Conservation (phyloP, 805 yeast species). For the Cyberlindnera nakhonratchasimensis region DNA sequence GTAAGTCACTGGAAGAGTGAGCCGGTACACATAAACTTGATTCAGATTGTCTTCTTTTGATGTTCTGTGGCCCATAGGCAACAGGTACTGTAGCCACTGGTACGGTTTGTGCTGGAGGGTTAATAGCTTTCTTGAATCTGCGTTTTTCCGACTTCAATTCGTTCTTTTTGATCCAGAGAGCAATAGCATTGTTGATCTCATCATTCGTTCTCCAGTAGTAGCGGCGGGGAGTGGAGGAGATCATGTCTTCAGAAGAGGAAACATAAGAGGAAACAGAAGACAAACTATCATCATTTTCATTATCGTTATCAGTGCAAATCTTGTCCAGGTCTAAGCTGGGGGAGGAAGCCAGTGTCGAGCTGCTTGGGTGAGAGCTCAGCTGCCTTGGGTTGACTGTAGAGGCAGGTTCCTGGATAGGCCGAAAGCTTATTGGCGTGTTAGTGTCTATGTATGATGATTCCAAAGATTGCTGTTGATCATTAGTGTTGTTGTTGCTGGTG, state of each 20-base stretch:
- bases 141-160: neutral
- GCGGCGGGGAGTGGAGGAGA: neutral
- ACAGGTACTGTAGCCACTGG: neutral
- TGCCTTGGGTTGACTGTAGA: constrained; percentile 2
- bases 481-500: too few species aligned
- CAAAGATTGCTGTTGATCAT: too few species aligned
- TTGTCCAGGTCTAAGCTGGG: too few species aligned
- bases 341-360: neutral
- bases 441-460: too few species aligned
- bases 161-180: constrained; percentile 26
- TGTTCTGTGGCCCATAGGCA: constrained; percentile 9
- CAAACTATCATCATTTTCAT: neutral
- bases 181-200: constrained; percentile 28
- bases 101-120: neutral
- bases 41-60: constrained; percentile 27
- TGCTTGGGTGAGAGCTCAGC: neutral
- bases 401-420: too few species aligned
- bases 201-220: constrained; percentile 27
- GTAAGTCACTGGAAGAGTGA: neutral
- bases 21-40: constrained; percentile 12
- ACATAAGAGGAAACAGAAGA: neutral
- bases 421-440: too few species aligned
- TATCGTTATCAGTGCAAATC: neutral
- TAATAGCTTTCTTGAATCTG: neutral
- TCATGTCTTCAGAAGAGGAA: neutral